Base-by-base conservation (phyloP, 805 yeast genomes). In the Tetrapisispora nanseiensis region DNA sequence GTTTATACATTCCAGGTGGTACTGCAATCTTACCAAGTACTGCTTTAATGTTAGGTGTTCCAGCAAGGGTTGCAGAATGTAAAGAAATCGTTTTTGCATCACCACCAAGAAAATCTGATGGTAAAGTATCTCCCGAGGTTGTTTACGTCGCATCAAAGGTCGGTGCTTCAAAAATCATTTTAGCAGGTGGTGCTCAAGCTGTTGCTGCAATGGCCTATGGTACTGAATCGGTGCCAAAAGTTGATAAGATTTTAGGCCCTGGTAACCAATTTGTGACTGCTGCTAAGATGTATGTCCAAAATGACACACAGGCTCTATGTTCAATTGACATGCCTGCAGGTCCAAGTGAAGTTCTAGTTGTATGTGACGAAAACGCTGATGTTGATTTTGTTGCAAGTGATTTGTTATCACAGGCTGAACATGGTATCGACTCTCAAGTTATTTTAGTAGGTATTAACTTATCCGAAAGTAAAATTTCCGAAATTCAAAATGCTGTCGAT, bases 261-360 rank as follows among this genome's bases (percentile, higher is more conserved):
- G 99, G 99, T 46, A 92, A 92, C 68, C 99, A 92, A 69, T 92
- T 92, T 62, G 99, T 92, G 41, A 92, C 99, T 16, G 97, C 98
- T 33, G 99, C 98, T 33, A 92, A 92, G 72, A 92, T 92, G 99
- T 70, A 82, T 60, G 92, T 94, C 40, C 92, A 90, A 55, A 94
- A 92, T 57, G 98, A 92, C 59, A 84, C 96, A 1, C 82, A 81
- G 48, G 97, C 98, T 7, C 69, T 89, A 57, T 92, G 96, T 60
- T 84, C 95, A 15, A 92, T 92, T 52, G 99, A 92, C 64, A 90
- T 92, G 97, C 99, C 99, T 39, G 99, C 99, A 21, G 99, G 99
- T 9, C 99, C 99, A 23, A 84, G 95, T 40, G 99, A 92, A 67
- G 99, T 92, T 20, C 71, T 92, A 46, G 99, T 90, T n/a, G 71